Conservation (phyloP, 73 alveolate species). For the Paramecium tetraurelia region DNA sequence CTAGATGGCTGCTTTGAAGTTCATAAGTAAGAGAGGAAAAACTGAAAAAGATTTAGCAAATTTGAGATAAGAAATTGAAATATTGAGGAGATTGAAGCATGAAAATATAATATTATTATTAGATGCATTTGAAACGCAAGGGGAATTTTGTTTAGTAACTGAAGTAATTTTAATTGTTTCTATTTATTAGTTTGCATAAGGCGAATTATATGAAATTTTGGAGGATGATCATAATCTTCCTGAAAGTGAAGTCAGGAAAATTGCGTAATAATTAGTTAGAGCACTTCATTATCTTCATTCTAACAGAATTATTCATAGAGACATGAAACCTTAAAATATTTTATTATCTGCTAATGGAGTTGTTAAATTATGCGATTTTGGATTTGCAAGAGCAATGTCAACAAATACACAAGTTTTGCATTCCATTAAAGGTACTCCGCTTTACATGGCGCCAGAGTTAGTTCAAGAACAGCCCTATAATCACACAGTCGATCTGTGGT, state of each 20-base stretch:
- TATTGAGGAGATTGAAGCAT: slow-evolving; percentile 95
- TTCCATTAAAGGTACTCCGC: slow-evolving; percentile 99
- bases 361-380: slow-evolving; percentile 99
- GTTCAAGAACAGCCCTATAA: slow-evolving; percentile 98
- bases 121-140: slow-evolving; percentile 98
- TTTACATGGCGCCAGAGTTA: slow-evolving; percentile 99
- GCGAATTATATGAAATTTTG: slow-evolving; percentile 98
- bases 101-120: slow-evolving; percentile 97
- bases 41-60: slow-evolving; percentile 97
- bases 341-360: slow-evolving; percentile 97
- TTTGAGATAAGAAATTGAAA: slow-evolving; percentile 98
- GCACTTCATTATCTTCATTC: slow-evolving; percentile 95
- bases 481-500: slow-evolving; percentile 99
- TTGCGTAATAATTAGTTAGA: slow-evolving; percentile 95
- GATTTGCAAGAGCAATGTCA: slow-evolving; percentile 99
- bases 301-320: slow-evolving; percentile 98
- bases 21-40: slow-evolving; percentile 98
- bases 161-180: slow-evolving; percentile 67
- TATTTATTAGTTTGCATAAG: slow-evolving; percentile 86
- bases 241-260: slow-evolving; percentile 97
- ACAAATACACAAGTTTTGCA: slow-evolving; percentile 95
- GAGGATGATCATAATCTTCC: slow-evolving; percentile 99
- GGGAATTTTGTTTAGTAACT: slow-evolving; percentile 97
- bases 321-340: slow-evolving; percentile 99
- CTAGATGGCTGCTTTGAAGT: slow-evolving; percentile 97